Percentiles rank a stretch among this genome's conserved stretches.
These are phyloP conservation scores for Erodium maritimum DNA, from an alignment of 345 rosid species.

Conservation along the genomic window DNA sequence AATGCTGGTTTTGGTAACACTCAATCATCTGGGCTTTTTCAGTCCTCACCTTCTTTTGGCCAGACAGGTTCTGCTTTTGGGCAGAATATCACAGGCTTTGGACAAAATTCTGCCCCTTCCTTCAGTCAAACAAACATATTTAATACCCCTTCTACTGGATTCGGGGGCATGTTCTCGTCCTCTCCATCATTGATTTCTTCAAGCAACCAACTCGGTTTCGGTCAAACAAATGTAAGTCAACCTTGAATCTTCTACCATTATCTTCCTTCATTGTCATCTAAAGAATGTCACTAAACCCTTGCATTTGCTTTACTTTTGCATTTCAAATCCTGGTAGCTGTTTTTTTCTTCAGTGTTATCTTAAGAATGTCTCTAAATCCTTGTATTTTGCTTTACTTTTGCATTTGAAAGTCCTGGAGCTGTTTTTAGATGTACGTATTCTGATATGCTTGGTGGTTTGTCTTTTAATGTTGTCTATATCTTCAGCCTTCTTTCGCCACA, in stretches of 20 bases:
- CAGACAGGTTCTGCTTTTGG: conserved; percentile 62
- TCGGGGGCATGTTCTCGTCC: conserved; percentile 36
- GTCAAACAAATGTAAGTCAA: conserved; percentile 46
- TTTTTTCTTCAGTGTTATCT: neutral
- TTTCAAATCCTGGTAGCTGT: neutral
- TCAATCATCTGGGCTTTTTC: conserved; percentile 52
- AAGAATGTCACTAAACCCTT: too few species aligned
- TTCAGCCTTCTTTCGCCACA: conserved; percentile 33
- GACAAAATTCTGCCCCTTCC: conserved; percentile 25
- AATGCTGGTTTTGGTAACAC: conserved; percentile 30
- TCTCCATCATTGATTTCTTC: conserved; percentile 35
- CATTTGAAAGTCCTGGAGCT: neutral
- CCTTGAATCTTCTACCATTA: neutral
- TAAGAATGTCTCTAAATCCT: too few species aligned
- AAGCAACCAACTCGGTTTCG: conserved; percentile 25
- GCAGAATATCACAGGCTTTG: conserved; percentile 35
- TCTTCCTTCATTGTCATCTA: neutral
- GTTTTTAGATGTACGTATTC: neutral
- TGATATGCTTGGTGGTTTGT: conserved; percentile 9
- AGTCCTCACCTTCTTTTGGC: conserved; percentile 30
- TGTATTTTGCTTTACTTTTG: too few species aligned
- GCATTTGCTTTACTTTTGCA: too few species aligned
- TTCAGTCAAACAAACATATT: conserved; percentile 46
- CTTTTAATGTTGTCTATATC: conserved; percentile 4
- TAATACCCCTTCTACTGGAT: conserved; percentile 41